Conservation (phyloP, 441 rosid species). For the Bruguiera hainesii region DNA sequence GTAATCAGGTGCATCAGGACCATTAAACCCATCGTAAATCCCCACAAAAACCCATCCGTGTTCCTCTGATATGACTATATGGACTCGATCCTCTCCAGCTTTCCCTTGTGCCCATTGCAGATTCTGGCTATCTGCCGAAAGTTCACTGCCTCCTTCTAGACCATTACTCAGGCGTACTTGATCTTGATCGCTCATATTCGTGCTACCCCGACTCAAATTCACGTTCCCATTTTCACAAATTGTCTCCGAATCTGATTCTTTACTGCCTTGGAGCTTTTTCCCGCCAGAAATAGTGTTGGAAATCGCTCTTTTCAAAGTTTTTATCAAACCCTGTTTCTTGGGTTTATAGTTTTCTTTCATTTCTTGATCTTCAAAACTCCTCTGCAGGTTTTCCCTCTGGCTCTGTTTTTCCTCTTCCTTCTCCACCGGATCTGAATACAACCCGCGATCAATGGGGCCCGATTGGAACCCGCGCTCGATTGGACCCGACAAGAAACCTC, state of each 20-base stretch:
- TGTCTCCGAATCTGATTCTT: constrained; percentile 48
- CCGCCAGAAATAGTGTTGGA: constrained; percentile 38
- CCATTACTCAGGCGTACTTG: constrained; percentile 36
- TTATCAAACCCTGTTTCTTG: constrained; percentile 28
- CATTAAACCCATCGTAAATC: constrained; percentile 48
- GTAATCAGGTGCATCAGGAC: constrained; percentile 54
- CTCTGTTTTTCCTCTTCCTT: constrained; percentile 16
- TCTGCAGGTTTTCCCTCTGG: constrained; percentile 32
- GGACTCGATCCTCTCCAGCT: constrained; percentile 57
- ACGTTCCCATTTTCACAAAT: constrained; percentile 21
- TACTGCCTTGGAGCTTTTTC: constrained; percentile 47
- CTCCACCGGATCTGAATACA: constrained; percentile 54
- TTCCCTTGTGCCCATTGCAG: constrained; percentile 59
- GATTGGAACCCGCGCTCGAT: constrained; percentile 62
- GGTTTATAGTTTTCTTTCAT: constrained; percentile 14
- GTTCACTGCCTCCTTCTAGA: constrained; percentile 38
- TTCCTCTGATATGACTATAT: constrained; percentile 45
- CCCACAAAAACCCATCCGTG: constrained; percentile 49
- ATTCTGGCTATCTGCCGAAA: constrained; percentile 32
- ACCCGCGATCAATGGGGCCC: constrained; percentile 60
- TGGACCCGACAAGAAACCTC: constrained; percentile 68
- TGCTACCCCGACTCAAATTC: constrained; percentile 15
- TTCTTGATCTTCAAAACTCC: constrained; percentile 26
- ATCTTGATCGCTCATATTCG: constrained; percentile 34
- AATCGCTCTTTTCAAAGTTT: constrained; percentile 31